A percentile compares a stretch with the other conserved stretches of the same genome.
Evolutionary conservation across 768 basidiomycete species (phyloP).

Genomic region (Termitomyces sp.): DNA sequence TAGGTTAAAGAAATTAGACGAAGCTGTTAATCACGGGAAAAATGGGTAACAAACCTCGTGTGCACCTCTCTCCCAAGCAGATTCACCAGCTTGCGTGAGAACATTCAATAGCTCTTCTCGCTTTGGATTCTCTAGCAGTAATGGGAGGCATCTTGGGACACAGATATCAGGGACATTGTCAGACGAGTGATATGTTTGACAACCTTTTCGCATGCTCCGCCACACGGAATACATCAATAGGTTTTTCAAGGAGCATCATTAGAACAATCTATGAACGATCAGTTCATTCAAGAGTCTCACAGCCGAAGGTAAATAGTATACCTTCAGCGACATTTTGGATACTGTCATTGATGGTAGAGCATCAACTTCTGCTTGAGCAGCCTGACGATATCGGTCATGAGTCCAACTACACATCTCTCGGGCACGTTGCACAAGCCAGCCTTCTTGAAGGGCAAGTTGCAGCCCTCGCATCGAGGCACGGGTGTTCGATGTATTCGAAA

Average conservation of each 20-base stretch:
- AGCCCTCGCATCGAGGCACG: conserved; percentile 65
- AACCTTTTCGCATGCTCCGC: conserved; percentile 68
- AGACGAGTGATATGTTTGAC: conserved; percentile 5
- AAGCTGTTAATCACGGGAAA: neutral
- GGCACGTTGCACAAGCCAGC: conserved; percentile 70
- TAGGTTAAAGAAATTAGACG: neutral
- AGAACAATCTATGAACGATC: conserved; percentile 48
- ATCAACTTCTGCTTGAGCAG: conserved; percentile 58
- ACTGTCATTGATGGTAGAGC: conserved; percentile 43
- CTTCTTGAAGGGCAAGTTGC: conserved; percentile 64
- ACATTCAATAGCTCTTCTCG: conserved; percentile 59
- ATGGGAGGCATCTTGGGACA: conserved; percentile 50
- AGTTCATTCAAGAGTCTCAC: neutral
- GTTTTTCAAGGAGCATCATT: conserved; percentile 64
- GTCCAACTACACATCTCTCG: conserved; percentile 76
- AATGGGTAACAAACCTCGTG: conserved; percentile 52
- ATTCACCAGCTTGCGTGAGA: conserved; percentile 66
- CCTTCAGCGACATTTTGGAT: conserved; percentile 70
- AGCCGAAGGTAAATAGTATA: conserved; percentile 22
- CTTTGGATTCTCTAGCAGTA: conserved; percentile 58
- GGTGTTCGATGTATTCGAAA: conserved; percentile 36
- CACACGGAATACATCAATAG: conserved; percentile 63
- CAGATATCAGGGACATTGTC: neutral
- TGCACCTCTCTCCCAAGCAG: conserved; percentile 68
- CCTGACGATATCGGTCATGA: conserved; percentile 74